These are phyloP conservation scores for Collybia sp. DNA, from an alignment of 768 basidiomycete genomes.

Conservation along the genomic window DNA sequence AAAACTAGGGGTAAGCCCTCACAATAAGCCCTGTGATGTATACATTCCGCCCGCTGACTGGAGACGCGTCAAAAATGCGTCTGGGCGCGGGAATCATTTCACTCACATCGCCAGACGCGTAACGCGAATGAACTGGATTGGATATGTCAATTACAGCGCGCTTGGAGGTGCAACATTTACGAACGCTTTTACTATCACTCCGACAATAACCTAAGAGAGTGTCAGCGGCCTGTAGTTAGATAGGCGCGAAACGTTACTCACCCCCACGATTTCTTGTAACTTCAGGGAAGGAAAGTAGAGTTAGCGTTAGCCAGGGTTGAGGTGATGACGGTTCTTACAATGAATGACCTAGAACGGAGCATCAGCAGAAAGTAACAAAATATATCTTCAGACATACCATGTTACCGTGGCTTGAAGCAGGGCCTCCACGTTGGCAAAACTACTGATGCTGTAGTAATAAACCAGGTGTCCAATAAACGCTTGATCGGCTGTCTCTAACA, in stretches of 20 bases:
- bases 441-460: slow-evolving; percentile 52
- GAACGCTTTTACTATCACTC: slow-evolving; percentile 49
- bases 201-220: slow-evolving; percentile 42
- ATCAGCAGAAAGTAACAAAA: no score
- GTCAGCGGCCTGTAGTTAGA: not conserved
- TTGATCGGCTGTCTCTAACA: slow-evolving; percentile 51
- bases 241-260: slow-evolving; percentile 15
- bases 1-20: slow-evolving; percentile 18
- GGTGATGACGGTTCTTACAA: slow-evolving; percentile 23
- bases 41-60: slow-evolving; percentile 57
- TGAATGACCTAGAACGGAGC: slow-evolving; percentile 40
- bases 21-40: slow-evolving; percentile 51
- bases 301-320: not conserved
- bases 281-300: slow-evolving; percentile 12
- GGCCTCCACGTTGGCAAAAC: slow-evolving; percentile 30
- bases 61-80: not conserved
- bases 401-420: slow-evolving; percentile 32
- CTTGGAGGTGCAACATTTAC: slow-evolving; percentile 5
- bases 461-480: slow-evolving; percentile 49
- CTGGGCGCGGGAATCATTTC: not conserved
- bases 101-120: slow-evolving; percentile 63
- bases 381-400: slow-evolving; percentile 30
- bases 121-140: slow-evolving; percentile 36
- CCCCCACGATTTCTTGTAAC: slow-evolving; percentile 45
- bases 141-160: not conserved